phyloP scores from a whole-genome alignment of 208 protist genomes.

The Entamoeba histolytica region DNA sequence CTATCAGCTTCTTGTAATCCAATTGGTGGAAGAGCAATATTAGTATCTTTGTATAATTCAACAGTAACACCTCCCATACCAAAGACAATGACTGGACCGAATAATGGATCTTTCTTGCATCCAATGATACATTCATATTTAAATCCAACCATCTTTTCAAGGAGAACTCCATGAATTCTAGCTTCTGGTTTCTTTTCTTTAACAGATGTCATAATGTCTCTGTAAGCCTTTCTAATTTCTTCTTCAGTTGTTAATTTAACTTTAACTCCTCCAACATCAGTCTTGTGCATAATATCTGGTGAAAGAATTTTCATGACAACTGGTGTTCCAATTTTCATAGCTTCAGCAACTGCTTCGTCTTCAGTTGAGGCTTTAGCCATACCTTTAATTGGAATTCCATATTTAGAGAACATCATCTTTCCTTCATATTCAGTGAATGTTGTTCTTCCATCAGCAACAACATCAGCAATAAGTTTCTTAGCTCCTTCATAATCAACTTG shows the following conservation, averaged over 20 bases:
- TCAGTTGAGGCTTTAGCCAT: constrained; percentile 20
- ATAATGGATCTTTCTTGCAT: constrained; percentile 3
- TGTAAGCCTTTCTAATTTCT: constrained; percentile 4
- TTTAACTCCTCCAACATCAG: constrained; percentile 27
- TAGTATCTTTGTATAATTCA: constrained; percentile 23
- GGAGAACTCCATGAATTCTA: background rate
- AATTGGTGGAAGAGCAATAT: constrained; percentile 15
- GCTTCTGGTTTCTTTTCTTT: background rate
- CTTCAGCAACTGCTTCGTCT: constrained; percentile 16
- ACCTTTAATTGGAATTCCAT: constrained; percentile 4
- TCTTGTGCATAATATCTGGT: constrained; percentile 28
- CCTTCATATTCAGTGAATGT: constrained; percentile 27
- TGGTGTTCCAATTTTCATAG: constrained; percentile 20
- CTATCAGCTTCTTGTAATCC: background rate
- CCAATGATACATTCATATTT: constrained; percentile 29
- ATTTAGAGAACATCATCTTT: constrained; percentile 15
- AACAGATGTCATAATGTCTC: constrained; percentile 12
- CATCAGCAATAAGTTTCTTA: background rate
- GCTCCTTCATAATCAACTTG: background rate
- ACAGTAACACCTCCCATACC: constrained; percentile 21
- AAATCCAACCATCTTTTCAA: constrained; percentile 21
- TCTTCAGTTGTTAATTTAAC: constrained; percentile 12
- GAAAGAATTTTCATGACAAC: constrained; percentile 31
- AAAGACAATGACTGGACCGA: constrained; percentile 24
- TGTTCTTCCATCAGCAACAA: background rate